These are phyloP conservation scores for Rutidosis leptorrhynchoides DNA, from an alignment of 129 eudicot genomes.

Conservation along the genomic window DNA sequence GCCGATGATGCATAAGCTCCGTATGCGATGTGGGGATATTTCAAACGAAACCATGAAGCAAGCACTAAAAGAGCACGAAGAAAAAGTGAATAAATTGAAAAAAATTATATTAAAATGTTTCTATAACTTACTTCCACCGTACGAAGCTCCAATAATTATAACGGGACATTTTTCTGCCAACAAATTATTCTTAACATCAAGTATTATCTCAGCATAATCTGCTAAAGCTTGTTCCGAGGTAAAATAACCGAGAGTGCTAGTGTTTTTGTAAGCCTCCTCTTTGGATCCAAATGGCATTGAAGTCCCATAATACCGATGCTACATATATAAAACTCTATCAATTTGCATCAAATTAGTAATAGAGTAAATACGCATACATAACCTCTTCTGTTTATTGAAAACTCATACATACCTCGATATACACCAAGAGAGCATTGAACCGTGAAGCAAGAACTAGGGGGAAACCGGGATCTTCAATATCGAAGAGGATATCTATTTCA, in stretches of 20 bases:
- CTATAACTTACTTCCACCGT: constrained; percentile 37
- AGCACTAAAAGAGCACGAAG: neutral
- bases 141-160: constrained; percentile 39
- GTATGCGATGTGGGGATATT: constrained; percentile 30
- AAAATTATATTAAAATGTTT: no score
- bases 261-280: constrained; percentile 27
- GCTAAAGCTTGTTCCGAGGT: constrained; percentile 36
- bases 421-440: constrained; percentile 31
- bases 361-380: no score
- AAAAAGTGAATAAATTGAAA: no score
- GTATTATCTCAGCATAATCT: constrained; percentile 37
- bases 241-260: no score
- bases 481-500: neutral
- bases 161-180: constrained; percentile 36
- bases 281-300: constrained; percentile 34
- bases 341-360: neutral
- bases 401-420: constrained; percentile 27
- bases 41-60: constrained; percentile 28
- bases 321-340: neutral
- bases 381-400: no score
- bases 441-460: constrained; percentile 8
- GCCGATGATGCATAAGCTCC: constrained; percentile 32
- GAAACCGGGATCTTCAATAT: constrained; percentile 2
- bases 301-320: constrained; percentile 42
- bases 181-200: constrained; percentile 30